Percentiles rank a stretch among this genome's conserved stretches.
phyloP scores from a whole-genome alignment of 495 filamentous ascomycete species.

The Lichina pygmaea region DNA sequence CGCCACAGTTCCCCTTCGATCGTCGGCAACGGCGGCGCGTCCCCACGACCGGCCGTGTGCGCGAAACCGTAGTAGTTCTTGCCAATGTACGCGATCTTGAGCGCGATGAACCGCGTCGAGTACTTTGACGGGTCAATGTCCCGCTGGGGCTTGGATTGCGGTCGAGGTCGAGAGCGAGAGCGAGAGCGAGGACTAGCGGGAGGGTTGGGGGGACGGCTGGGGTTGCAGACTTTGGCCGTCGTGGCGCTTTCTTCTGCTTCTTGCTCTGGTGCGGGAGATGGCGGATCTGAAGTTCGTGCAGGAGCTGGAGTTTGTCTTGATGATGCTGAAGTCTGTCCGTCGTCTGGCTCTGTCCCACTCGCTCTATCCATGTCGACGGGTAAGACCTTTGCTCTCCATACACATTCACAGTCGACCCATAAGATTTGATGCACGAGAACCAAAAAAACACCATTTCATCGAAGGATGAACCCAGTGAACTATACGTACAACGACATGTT shows the following conservation, averaged over 20 bases:
- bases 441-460: not conserved
- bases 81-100: slow-evolving; percentile 87
- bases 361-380: too few relatives aligned
- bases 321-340: too few relatives aligned
- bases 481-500: slow-evolving; percentile 6
- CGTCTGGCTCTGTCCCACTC: too few relatives aligned
- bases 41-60: slow-evolving; percentile 23
- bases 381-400: too few relatives aligned
- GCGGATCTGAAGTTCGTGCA: too few relatives aligned
- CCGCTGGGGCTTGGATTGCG: slow-evolving; percentile 2
- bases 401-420: too few relatives aligned
- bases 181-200: slow-evolving; percentile 3
- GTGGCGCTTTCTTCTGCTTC: not conserved
- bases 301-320: too few relatives aligned
- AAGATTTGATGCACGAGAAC: not conserved
- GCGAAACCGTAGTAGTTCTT: slow-evolving; percentile 80
- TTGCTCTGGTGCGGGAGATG: not conserved
- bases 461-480: not conserved
- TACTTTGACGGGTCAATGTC: slow-evolving; percentile 52
- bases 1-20: slow-evolving; percentile 86
- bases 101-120: slow-evolving; percentile 54
- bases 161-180: too few relatives aligned
- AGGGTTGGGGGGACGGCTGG: not conserved
- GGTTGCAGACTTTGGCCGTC: slow-evolving; percentile 1
- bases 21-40: slow-evolving; percentile 40